phyloP scores from a whole-genome alignment of 805 yeast genomes.

The Teunomyces cretensis region DNA sequence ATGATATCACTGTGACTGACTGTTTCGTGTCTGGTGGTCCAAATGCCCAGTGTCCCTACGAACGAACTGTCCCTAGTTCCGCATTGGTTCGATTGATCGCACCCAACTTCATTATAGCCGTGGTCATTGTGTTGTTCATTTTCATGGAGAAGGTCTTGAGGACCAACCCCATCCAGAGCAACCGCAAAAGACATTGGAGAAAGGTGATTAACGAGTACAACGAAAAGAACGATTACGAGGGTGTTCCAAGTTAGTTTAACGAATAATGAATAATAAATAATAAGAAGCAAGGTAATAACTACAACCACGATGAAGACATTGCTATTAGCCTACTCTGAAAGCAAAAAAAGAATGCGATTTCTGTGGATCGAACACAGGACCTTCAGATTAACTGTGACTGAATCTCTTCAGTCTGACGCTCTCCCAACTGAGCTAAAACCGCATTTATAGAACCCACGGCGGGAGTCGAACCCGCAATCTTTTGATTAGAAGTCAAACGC shows the following conservation, averaged over 20 bases:
- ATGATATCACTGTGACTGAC: conserved; percentile 66
- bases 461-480: conserved; percentile 67
- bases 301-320: too few species aligned
- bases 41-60: conserved; percentile 75
- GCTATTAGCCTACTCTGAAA: not conserved
- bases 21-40: conserved; percentile 91
- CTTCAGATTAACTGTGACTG: conserved; percentile 59
- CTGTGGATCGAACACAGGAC: conserved; percentile 90
- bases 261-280: conserved; percentile 2
- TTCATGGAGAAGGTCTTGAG: conserved; percentile 53
- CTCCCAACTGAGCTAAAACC: conserved; percentile 41
- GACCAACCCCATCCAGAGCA: conserved; percentile 67
- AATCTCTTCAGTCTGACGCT: conserved; percentile 38
- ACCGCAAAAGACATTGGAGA: conserved; percentile 64
- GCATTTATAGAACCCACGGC: conserved; percentile 38
- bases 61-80: conserved; percentile 49
- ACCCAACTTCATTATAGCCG: conserved; percentile 63
- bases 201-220: conserved; percentile 53
- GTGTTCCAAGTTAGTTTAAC: conserved; percentile 67
- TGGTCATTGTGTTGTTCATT: conserved; percentile 51
- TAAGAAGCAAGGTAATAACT: conserved; percentile 11
- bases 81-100: conserved; percentile 63
- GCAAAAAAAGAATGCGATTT: conserved; percentile 47
- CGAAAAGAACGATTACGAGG: conserved; percentile 71
- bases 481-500: conserved; percentile 68